These are phyloP conservation scores for Leucocoprinus sp. DNA, from an alignment of 768 basidiomycete species.

Conservation along the genomic window DNA sequence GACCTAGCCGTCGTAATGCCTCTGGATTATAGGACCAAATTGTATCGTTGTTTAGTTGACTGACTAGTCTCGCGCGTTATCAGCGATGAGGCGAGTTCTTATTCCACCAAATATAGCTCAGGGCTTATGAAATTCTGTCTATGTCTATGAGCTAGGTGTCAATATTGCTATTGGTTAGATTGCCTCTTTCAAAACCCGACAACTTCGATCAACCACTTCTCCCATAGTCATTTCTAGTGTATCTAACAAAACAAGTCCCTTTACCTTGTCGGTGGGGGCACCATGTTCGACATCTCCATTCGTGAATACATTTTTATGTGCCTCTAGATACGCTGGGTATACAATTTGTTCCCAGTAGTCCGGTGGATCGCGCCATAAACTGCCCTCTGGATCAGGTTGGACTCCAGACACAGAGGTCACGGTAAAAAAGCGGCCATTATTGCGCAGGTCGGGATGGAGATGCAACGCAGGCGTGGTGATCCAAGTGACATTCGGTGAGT, in stretches of 20 bases:
- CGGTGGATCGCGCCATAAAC: constrained; percentile 86
- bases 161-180: no score
- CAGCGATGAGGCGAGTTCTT: no score
- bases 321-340: constrained; percentile 87
- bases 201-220: constrained; percentile 53
- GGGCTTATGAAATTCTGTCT: no score
- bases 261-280: constrained; percentile 38
- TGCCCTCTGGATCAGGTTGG: constrained; percentile 79
- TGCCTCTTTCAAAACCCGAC: no score
- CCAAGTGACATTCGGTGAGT: constrained; percentile 8
- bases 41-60: no score
- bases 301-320: constrained; percentile 66
- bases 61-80: no score
- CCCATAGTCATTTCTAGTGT: constrained; percentile 50
- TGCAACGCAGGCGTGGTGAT: neutral
- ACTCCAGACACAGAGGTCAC: constrained; percentile 37
- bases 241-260: constrained; percentile 49
- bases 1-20: no score
- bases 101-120: no score
- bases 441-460: constrained; percentile 2
- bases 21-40: no score
- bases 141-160: no score
- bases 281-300: constrained; percentile 73
- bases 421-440: constrained; percentile 20
- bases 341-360: constrained; percentile 89